These are phyloP conservation scores for Pseudogymnoascus sp. DNA, from an alignment of 2,329 filamentous ascomycete species.

Conservation along the genomic window DNA sequence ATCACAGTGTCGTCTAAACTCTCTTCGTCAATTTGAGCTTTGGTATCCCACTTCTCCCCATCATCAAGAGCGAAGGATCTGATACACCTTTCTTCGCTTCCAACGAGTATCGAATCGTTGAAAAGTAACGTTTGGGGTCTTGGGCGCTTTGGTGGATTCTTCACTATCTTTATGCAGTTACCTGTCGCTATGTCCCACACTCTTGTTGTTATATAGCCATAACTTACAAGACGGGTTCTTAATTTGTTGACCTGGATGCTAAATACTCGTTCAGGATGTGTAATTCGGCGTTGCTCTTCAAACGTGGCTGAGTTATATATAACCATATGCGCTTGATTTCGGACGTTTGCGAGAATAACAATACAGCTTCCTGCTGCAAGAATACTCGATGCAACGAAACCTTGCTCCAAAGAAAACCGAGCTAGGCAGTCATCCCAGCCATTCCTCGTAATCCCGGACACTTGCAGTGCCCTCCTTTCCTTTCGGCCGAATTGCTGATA, in stretches of 20 bases:
- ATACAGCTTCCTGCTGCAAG: not conserved
- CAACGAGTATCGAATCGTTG: not conserved
- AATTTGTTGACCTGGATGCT: slow-evolving; percentile 13
- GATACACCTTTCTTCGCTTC: slow-evolving; percentile 4
- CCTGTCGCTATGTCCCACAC: slow-evolving; percentile 14
- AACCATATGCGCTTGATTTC: slow-evolving; percentile 6
- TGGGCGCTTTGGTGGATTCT: not conserved
- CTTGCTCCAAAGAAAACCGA: slow-evolving; percentile 11
- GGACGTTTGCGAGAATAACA: not conserved
- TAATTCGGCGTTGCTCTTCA: slow-evolving; percentile 3
- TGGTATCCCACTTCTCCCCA: not conserved
- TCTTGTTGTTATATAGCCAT: slow-evolving; percentile 14
- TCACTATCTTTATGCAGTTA: not conserved
- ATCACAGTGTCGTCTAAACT: slow-evolving; percentile 9
- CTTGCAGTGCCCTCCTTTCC: not conserved
- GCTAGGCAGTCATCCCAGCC: slow-evolving; percentile 15
- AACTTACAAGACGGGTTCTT: slow-evolving; percentile 3
- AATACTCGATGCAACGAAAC: not conserved
- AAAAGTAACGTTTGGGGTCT: not conserved
- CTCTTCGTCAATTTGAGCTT: not conserved
- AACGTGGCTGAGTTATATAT: slow-evolving; percentile 14
- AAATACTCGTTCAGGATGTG: slow-evolving; percentile 13
- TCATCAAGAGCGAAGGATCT: slow-evolving; percentile 9
- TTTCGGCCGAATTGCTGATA: slow-evolving; percentile 25
- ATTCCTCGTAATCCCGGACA: slow-evolving; percentile 10